phyloP scores from a whole-genome alignment of 1,139 yeast genomes.

The Cylindricascospora bacillispora region DNA sequence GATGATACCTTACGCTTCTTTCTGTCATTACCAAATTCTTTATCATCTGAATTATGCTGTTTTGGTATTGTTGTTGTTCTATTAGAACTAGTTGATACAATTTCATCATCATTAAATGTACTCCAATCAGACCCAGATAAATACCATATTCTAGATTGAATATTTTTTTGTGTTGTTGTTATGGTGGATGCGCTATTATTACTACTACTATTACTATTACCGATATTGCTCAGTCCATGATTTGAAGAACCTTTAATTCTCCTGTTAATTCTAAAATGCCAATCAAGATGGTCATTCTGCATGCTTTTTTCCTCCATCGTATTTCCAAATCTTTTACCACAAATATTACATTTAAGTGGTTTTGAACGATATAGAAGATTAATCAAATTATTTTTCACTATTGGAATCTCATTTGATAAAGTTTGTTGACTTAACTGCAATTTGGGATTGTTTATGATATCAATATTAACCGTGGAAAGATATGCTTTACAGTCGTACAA shows the following conservation, averaged over 20 bases:
- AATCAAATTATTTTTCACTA: conserved; percentile 17
- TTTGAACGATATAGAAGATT: conserved; percentile 29
- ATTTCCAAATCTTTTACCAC: conserved; percentile 75
- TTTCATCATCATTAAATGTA: conserved; percentile 54
- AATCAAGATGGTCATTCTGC: conserved; percentile 64
- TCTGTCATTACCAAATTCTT: too few species aligned
- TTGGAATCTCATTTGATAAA: conserved; percentile 12
- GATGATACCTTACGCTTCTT: too few species aligned
- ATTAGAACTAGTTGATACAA: conserved; percentile 27
- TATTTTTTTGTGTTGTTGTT: conserved; percentile 21
- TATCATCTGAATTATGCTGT: too few species aligned
- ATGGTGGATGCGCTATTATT: conserved; percentile 6
- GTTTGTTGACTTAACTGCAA: conserved; percentile 20
- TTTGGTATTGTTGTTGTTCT: too few species aligned
- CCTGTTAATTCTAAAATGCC: conserved; percentile 92
- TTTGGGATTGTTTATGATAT: conserved; percentile 20
- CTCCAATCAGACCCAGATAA: conserved; percentile 65
- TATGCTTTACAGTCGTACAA: conserved; percentile 22
- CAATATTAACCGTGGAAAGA: conserved; percentile 19
- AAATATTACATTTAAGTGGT: conserved; percentile 75
- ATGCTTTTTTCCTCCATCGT: conserved; percentile 45
- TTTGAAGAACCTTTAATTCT: conserved; percentile 41
- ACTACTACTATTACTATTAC: conserved; percentile 30
- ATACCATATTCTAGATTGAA: conserved; percentile 74
- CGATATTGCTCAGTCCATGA: neutral